Evolutionary conservation across 2,329 filamentous ascomycete species (phyloP), one percentile per base, ranked within the genome.

Genomic region (Hymenotorrendiella dingleyae): DNA sequence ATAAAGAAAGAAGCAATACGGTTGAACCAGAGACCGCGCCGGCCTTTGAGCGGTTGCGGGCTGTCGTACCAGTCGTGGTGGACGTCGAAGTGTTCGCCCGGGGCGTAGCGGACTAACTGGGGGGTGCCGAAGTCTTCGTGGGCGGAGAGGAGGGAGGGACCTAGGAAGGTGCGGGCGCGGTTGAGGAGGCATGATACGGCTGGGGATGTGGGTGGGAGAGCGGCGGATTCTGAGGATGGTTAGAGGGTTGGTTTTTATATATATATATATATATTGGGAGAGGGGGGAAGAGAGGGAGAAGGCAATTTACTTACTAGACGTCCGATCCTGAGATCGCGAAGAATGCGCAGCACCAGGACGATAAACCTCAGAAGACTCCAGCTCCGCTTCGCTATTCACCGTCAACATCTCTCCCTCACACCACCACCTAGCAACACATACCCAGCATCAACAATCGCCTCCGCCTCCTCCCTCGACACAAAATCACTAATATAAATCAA

Each of bases 401-500:
- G n/a, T n/a, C n/a, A n/a, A n/a, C n/a, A n/a, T n/a, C n/a, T n/a
- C n/a, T n/a, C n/a, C n/a, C n/a, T n/a, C n/a, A n/a, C n/a, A n/a
- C n/a, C n/a, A n/a, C n/a, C n/a, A n/a, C n/a, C n/a, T n/a, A n/a
- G 21, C 3, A 4, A 28, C 10, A 41, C 11, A 17, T 40, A 52
- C 49, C 49, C 52, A 40, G 33, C 16, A n/a, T 32, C 40, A 24
- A 53, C 36, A 4, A 54, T 27, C 1, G 32, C 20, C 16, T 46
- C 21, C 4, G 42, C 37, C 33, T 55, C 53, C 2, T 16, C 12
- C 0, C 24, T 12, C n/a, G 45, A 41, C 11, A 54, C 19, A 23
- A 55, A 53, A 11, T 50, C 37, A 19, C 51, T 53, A 44, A 55
- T 54, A 23, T 54, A 55, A 20, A 55, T 54, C n/a, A 55, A 22